Percentiles rank a stretch among this genome's conserved stretches.
Conservation (phyloP, 2,329 filamentous ascomycete species). For the Pseudogymnoascus sp. region DNA sequence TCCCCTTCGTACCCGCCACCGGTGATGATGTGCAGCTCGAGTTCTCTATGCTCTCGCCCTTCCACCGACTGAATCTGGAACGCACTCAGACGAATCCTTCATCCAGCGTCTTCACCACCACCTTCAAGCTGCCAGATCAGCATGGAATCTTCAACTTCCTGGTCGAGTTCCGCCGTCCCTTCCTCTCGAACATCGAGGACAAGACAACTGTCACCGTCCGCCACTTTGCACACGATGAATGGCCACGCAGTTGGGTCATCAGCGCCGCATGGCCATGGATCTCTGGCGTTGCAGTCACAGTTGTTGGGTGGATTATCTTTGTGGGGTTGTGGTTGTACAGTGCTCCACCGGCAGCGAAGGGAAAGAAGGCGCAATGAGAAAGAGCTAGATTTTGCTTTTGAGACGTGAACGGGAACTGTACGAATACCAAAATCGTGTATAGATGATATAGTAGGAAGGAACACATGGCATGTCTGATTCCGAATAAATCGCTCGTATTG, state of each 20-base stretch:
- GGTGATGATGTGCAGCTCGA: slow-evolving; percentile 82
- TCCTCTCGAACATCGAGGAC: slow-evolving; percentile 83
- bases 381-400: slow-evolving; percentile 13
- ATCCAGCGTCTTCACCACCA: slow-evolving; percentile 64
- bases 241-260: slow-evolving; percentile 84
- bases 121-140: slow-evolving; percentile 86
- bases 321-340: slow-evolving; percentile 83
- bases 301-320: slow-evolving; percentile 78
- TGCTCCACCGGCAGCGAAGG: slow-evolving; percentile 42
- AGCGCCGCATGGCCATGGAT: slow-evolving; percentile 94
- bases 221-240: slow-evolving; percentile 97
- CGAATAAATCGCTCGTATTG: background rate
- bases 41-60: slow-evolving; percentile 97
- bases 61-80: slow-evolving; percentile 75
- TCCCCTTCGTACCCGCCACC: slow-evolving; percentile 63
- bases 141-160: slow-evolving; percentile 99
- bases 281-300: slow-evolving; percentile 74
- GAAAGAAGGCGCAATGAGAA: slow-evolving; percentile 35
- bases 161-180: slow-evolving; percentile 94
- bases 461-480: slow-evolving; percentile 9
- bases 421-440: slow-evolving; percentile 15
- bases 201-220: slow-evolving; percentile 92
- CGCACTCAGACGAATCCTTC: slow-evolving; percentile 53
- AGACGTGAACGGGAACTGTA: slow-evolving; percentile 8
- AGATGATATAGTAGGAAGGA: slow-evolving; percentile 8